These are phyloP conservation scores for Tricholoma terreum DNA, from an alignment of 768 basidiomycete genomes.

Conservation along the genomic window DNA sequence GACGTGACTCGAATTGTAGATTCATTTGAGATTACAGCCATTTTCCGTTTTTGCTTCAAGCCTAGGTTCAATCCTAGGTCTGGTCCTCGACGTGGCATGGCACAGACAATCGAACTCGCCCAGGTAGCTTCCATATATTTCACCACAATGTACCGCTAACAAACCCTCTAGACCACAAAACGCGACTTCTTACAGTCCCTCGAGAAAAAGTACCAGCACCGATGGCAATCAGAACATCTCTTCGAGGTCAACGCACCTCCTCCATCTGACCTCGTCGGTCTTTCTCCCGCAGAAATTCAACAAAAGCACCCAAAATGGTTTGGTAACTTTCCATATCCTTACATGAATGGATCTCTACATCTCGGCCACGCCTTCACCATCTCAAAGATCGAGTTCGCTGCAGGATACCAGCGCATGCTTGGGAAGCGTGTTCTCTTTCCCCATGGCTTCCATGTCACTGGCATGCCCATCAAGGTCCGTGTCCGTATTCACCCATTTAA, in stretches of 20 bases:
- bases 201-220: slow-evolving; percentile 80
- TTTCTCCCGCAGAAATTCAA: slow-evolving; percentile 62
- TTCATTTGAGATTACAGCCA: background rate
- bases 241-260: slow-evolving; percentile 88
- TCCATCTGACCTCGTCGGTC: slow-evolving; percentile 57
- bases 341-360: slow-evolving; percentile 98
- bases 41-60: background rate
- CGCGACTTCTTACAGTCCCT: slow-evolving; percentile 82
- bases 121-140: slow-evolving; percentile 36
- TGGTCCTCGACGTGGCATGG: slow-evolving; percentile 34
- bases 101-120: slow-evolving; percentile 63
- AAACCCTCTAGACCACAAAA: slow-evolving; percentile 81
- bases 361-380: slow-evolving; percentile 98
- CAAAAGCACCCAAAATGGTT: slow-evolving; percentile 94
- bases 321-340: slow-evolving; percentile 93
- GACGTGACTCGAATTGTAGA: background rate
- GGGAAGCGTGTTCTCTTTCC: slow-evolving; percentile 95
- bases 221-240: slow-evolving; percentile 72
- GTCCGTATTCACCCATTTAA: background rate
- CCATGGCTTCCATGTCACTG: slow-evolving; percentile 97
- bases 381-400: slow-evolving; percentile 95
- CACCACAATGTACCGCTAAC: too few relatives aligned
- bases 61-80: background rate
- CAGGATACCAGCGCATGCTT: slow-evolving; percentile 92
- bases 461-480: slow-evolving; percentile 97